phyloP scores from a whole-genome alignment of 768 basidiomycete species.

The Mycena latifolia region DNA sequence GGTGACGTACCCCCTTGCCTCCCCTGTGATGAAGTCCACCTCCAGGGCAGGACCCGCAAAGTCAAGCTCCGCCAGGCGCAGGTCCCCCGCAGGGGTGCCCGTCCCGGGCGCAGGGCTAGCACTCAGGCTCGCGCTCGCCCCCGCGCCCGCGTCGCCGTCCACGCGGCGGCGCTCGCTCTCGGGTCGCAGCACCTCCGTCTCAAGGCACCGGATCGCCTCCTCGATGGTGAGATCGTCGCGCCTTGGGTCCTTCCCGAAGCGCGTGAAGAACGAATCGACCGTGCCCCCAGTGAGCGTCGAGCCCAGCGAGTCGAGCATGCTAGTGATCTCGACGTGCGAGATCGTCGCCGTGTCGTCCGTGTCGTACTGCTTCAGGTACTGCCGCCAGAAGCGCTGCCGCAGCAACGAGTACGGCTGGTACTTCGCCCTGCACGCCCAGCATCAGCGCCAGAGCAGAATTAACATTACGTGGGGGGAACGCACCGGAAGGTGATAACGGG shows the following conservation, averaged over 20 bases:
- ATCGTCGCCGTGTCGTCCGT: conserved; percentile 81
- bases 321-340: conserved; percentile 89
- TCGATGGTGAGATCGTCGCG: conserved; percentile 82
- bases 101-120: conserved; percentile 62
- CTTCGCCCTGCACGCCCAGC: conserved; percentile 78
- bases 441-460: too few relatives aligned
- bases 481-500: conserved; percentile 80
- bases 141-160: conserved; percentile 42
- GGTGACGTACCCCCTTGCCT: conserved; percentile 46
- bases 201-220: conserved; percentile 87
- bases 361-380: conserved; percentile 92
- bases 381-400: conserved; percentile 91
- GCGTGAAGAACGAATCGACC: conserved; percentile 84
- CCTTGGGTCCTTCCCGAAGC: conserved; percentile 71
- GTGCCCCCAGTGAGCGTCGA: conserved; percentile 89
- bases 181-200: conserved; percentile 84
- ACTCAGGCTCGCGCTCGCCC: conserved; percentile 60
- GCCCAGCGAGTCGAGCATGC: conserved; percentile 97
- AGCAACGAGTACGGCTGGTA: conserved; percentile 96
- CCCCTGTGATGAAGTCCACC: conserved; percentile 41
- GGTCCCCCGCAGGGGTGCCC: conserved; percentile 52
- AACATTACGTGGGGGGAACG: conserved; percentile 25
- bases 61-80: conserved; percentile 67
- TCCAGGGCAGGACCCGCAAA: conserved; percentile 67
- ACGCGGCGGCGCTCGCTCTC: conserved; percentile 77